Percentiles rank a stretch among this genome's conserved stretches.
These are phyloP conservation scores for Rhizopus arrhizus DNA, from an alignment of 371 early-diverging fungal genomes.

Conservation along the genomic window DNA sequence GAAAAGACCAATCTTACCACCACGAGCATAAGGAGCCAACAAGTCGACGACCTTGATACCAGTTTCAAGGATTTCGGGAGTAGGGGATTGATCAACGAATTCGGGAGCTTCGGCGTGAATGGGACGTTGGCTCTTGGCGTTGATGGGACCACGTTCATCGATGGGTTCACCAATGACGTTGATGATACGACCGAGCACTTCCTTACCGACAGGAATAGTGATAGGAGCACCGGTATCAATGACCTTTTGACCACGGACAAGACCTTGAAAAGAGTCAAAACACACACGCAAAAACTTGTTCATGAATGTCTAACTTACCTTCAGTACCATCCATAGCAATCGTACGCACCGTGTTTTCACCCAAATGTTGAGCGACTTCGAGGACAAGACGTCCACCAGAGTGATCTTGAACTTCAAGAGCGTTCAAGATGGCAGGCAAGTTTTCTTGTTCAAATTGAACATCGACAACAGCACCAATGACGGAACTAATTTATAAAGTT, in stretches of 20 bases:
- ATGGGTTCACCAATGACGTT: conserved; percentile 95
- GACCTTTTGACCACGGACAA: conserved; percentile 92
- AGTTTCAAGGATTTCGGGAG: no score
- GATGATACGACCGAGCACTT: conserved; percentile 94
- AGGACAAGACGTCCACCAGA: conserved; percentile 79
- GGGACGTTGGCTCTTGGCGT: conserved; percentile 78
- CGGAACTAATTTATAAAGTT: no score
- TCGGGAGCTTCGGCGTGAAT: no score
- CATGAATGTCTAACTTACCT: conserved; percentile 12
- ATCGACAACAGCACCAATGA: no score
- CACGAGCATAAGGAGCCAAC: not conserved
- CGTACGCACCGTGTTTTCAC: conserved; percentile 95
- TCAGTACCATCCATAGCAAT: conserved; percentile 97
- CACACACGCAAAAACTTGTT: no score
- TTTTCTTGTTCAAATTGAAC: no score
- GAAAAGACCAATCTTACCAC: no score
- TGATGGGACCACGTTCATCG: conserved; percentile 97
- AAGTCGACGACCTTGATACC: no score
- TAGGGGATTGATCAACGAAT: no score
- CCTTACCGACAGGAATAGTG: conserved; percentile 89
- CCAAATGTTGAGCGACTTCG: conserved; percentile 93
- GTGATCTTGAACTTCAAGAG: conserved; percentile 86
- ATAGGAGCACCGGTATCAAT: conserved; percentile 92
- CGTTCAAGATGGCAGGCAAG: conserved; percentile 62
- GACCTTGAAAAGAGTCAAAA: conserved; percentile 59